Evolutionary conservation across 371 early-diverging fungal genomes (phyloP).

Genomic region (Lichtheimia ornata): DNA sequence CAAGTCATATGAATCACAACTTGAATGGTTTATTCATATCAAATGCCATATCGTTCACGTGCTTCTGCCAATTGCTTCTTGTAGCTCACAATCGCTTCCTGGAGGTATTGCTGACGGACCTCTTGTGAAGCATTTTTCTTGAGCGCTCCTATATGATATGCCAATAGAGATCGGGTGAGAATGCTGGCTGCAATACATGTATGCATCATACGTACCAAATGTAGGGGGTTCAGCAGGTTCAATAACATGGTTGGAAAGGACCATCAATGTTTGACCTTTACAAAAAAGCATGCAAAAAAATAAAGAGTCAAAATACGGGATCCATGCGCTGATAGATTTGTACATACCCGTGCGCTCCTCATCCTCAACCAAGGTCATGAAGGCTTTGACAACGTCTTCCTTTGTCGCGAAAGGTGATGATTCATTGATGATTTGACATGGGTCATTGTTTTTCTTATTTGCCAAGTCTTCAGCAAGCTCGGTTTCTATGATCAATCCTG

Average conservation of each 20-base stretch:
- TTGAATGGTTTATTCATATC: neutral
- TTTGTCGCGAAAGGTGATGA: constrained; percentile 26
- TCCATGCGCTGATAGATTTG: too few relatives aligned
- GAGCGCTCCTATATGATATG: too few relatives aligned
- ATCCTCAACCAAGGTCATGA: constrained; percentile 45
- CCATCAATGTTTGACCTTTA: constrained; percentile 28
- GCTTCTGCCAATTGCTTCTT: constrained; percentile 15
- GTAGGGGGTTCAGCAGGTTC: neutral
- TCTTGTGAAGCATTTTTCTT: too few relatives aligned
- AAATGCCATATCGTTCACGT: constrained; percentile 12
- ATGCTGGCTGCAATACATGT: neutral
- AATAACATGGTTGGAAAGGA: constrained; percentile 17
- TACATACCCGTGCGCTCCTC: constrained; percentile 8
- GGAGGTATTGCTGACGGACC: neutral
- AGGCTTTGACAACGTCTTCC: constrained; percentile 50
- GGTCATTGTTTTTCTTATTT: neutral
- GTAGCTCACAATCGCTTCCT: constrained; percentile 5
- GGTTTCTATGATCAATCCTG: too few relatives aligned
- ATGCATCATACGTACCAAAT: neutral
- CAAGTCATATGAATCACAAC: too few relatives aligned
- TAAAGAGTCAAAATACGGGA: too few relatives aligned
- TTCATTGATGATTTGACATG: neutral
- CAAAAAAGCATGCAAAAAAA: neutral
- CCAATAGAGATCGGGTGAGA: neutral
- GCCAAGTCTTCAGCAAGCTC: neutral